A percentile compares a stretch with the other conserved stretches of the same genome.
These are phyloP conservation scores for Carallia brachiata DNA, from an alignment of 345 rosid genomes.

Conservation along the genomic window DNA sequence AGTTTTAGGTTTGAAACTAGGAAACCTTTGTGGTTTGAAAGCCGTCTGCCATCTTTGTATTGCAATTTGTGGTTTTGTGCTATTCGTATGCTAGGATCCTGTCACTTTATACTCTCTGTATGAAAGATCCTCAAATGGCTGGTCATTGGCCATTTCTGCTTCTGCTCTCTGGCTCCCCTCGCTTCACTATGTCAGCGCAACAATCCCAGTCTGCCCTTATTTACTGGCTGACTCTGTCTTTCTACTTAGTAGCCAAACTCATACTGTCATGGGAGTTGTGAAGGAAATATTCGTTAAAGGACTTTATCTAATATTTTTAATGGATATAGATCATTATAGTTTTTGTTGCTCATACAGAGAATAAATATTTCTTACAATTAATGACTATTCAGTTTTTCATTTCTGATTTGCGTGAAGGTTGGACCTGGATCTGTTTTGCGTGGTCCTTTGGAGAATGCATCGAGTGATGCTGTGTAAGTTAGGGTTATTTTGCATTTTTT, in stretches of 20 bases:
- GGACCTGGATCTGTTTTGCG: slow-evolving; percentile 89
- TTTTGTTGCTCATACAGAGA: background rate
- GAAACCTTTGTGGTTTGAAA: background rate
- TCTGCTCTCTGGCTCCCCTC: background rate
- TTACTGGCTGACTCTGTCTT: too few relatives aligned
- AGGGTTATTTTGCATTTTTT: slow-evolving; percentile 13
- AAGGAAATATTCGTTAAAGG: background rate
- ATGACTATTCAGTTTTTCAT: slow-evolving; percentile 6
- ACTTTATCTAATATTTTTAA: background rate
- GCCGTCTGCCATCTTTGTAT: background rate
- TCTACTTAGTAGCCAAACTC: too few relatives aligned
- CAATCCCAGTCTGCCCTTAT: background rate
- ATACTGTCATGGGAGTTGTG: too few relatives aligned
- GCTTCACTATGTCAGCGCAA: background rate
- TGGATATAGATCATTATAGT: background rate
- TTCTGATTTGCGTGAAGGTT: slow-evolving; percentile 54
- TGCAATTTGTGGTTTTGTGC: background rate
- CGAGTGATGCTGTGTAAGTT: slow-evolving; percentile 84
- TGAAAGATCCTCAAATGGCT: background rate
- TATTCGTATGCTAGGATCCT: background rate
- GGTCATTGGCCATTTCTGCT: background rate
- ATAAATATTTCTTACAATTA: slow-evolving; percentile 5
- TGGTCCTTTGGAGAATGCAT: slow-evolving; percentile 82
- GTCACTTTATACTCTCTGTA: background rate
- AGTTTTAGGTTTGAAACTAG: background rate